phyloP scores from a whole-genome alignment of 2,329 filamentous ascomycete species.

The Fusarium virguliforme region DNA sequence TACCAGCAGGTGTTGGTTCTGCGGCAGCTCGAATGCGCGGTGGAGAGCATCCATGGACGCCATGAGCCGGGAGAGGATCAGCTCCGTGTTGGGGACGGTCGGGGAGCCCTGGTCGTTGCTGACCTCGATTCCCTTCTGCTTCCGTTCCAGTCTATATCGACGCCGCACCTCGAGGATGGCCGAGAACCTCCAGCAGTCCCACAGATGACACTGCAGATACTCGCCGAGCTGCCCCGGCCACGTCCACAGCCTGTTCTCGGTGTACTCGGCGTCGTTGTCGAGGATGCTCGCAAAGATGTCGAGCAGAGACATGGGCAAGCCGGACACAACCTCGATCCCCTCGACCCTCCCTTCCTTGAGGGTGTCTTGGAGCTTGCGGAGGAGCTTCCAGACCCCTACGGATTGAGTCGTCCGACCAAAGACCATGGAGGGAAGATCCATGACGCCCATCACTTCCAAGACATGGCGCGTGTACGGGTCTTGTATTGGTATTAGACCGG shows the following conservation, averaged over 20 bases:
- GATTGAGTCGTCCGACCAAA: slow-evolving; percentile 36
- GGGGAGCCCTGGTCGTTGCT: neutral
- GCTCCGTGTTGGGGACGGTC: slow-evolving; percentile 28
- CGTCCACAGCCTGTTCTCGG: slow-evolving; percentile 39
- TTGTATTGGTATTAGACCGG: slow-evolving; percentile 30
- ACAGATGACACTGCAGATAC: slow-evolving; percentile 43
- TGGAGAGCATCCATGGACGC: slow-evolving; percentile 45
- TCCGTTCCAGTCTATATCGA: slow-evolving; percentile 35
- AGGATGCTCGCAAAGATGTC: slow-evolving; percentile 41
- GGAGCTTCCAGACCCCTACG: slow-evolving; percentile 45
- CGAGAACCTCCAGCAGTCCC: slow-evolving; percentile 47
- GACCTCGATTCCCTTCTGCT: slow-evolving; percentile 7
- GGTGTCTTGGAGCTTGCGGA: slow-evolving; percentile 41
- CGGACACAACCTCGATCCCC: slow-evolving; percentile 43
- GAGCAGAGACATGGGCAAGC: slow-evolving; percentile 41
- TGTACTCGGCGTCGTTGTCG: slow-evolving; percentile 45
- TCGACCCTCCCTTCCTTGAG: slow-evolving; percentile 21
- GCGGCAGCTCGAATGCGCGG: slow-evolving; percentile 41
- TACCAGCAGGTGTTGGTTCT: slow-evolving; percentile 41
- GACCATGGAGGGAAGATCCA: slow-evolving; percentile 44
- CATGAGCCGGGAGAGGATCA: slow-evolving; percentile 45
- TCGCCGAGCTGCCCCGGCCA: slow-evolving; percentile 47
- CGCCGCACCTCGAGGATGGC: slow-evolving; percentile 45
- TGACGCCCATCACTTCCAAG: slow-evolving; percentile 46
- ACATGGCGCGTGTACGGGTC: slow-evolving; percentile 37